phyloP scores from a whole-genome alignment of 2,329 filamentous ascomycete species.

The Pestalotiopsis sp. region DNA sequence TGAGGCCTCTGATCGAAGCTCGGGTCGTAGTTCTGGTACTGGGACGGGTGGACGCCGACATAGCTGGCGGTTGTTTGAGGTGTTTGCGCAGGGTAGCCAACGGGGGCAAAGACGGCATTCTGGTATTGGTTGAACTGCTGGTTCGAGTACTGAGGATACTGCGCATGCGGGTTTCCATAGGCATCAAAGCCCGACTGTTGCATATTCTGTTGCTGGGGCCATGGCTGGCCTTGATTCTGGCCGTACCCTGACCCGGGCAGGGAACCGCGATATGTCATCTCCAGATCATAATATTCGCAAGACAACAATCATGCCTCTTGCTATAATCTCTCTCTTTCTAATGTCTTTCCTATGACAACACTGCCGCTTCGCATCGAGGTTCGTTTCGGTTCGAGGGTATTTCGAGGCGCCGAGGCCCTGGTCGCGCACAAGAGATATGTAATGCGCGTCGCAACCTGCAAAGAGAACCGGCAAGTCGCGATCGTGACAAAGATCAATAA shows the following conservation, averaged over 20 bases:
- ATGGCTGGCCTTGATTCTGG: slow-evolving; percentile 28
- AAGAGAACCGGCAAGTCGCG: not conserved
- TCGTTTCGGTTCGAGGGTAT: not conserved
- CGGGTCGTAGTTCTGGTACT: slow-evolving; percentile 31
- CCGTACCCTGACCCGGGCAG: slow-evolving; percentile 30
- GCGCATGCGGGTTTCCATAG: slow-evolving; percentile 30
- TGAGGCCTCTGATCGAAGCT: slow-evolving; percentile 28
- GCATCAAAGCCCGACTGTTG: slow-evolving; percentile 25
- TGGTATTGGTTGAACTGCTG: slow-evolving; percentile 25
- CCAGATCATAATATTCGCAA: slow-evolving; percentile 33
- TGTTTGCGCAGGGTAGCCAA: slow-evolving; percentile 22
- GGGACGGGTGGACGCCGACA: slow-evolving; percentile 14
- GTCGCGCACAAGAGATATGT: not conserved
- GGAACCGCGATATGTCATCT: slow-evolving; percentile 36
- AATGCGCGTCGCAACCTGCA: not conserved
- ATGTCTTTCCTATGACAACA: not conserved
- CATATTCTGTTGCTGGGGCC: slow-evolving; percentile 22
- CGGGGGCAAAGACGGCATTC: slow-evolving; percentile 20
- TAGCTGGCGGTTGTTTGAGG: slow-evolving; percentile 27
- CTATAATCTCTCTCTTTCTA: not conserved
- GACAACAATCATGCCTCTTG: not conserved
- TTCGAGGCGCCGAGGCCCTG: not conserved
- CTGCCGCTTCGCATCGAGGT: not conserved
- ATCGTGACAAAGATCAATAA: not conserved
- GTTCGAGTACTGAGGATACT: slow-evolving; percentile 27